Conservation (phyloP, 208 protist species). For the Endotrypanum monterogeii region DNA sequence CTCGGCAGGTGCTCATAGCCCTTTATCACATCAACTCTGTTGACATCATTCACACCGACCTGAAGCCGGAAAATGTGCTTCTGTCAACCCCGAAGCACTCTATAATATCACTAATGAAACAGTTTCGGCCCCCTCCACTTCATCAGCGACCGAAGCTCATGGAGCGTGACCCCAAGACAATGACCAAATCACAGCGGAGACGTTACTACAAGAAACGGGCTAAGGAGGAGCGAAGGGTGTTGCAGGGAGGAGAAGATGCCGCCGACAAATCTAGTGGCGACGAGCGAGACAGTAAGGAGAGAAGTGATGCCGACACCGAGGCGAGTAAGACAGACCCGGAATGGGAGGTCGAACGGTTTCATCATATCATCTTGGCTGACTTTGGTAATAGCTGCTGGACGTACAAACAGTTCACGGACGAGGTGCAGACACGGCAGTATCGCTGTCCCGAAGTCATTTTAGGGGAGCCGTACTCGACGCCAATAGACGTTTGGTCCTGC, state of each 20-base stretch:
- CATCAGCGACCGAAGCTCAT: conserved; percentile 76
- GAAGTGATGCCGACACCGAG: conserved; percentile 33
- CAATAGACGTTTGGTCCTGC: conserved; percentile 93
- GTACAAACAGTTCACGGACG: conserved; percentile 96
- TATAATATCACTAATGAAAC: conserved; percentile 88
- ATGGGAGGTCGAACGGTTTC: conserved; percentile 83
- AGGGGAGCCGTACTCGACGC: conserved; percentile 78
- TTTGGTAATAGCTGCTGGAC: conserved; percentile 99
- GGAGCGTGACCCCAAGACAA: conserved; percentile 82
- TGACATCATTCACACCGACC: conserved; percentile 97
- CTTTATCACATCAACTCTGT: conserved; percentile 95
- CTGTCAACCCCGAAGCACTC: conserved; percentile 84
- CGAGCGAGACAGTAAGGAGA: conserved; percentile 14
- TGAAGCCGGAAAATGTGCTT: conserved; percentile 97
- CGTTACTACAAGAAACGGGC: conserved; percentile 92
- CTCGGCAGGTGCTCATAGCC: conserved; percentile 84
- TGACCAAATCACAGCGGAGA: conserved; percentile 93
- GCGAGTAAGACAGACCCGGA: conserved; percentile 82
- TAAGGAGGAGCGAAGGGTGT: conserved; percentile 36
- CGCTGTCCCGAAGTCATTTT: conserved; percentile 93
- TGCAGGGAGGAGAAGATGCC: conserved; percentile 28
- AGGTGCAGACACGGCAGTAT: conserved; percentile 94
- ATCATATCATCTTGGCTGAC: conserved; percentile 96
- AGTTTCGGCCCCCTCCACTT: conserved; percentile 72
- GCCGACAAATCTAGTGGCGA: conserved; percentile 19